Evolutionary conservation across 768 basidiomycete genomes (phyloP), one percentile per base, ranked within the genome.

Genomic region (Trichaptum fuscoviolaceum): DNA sequence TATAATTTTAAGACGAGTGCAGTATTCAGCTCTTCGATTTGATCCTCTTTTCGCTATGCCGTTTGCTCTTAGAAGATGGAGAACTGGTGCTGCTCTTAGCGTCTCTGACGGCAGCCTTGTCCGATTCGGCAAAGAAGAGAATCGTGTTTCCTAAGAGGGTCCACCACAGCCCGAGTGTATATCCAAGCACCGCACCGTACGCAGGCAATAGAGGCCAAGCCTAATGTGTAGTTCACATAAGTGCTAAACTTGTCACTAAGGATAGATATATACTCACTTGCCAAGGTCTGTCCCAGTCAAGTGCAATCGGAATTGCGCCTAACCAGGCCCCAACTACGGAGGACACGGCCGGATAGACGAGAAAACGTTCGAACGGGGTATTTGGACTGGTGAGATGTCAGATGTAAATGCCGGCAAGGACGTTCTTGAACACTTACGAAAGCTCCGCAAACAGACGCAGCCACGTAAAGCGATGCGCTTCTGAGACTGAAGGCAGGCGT

Each of bases 211-310:
- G 79, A 15, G 93, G 94, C 89, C 91, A 96, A 26, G 89, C 86
- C 91, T 95, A 66, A 10, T 25, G 15, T 25, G 36, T 7, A 63
- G 26, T 70, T 67, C 64, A 63, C 52, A 64, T n/a, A 67, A n/a
- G 68, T 57, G 26, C 62, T 57, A 34, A 35, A 12, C 63, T 60
- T 35, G 66, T 30, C 61, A 10, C 12, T 35, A 20, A 30, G 42
- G 12, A 62, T 35, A 57, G 27, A 0, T n/a, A n/a, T n/a, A 36
- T 36, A 78, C 85, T 66, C 64, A 92, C 95, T 90, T 98, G 96
- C 96, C 96, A 98, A 7, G 96, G 93, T 42, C 94, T 84, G 73
- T 95, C 95, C 96, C 96, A 99, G 77, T 99, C 96, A 20, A 99
- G 85, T 0, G 93, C 91, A 60, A 95, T 89, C 1, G 94, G 92